Base-by-base conservation (phyloP, 176 grass and related monocot species). In the Rhynchospora tenuis region DNA sequence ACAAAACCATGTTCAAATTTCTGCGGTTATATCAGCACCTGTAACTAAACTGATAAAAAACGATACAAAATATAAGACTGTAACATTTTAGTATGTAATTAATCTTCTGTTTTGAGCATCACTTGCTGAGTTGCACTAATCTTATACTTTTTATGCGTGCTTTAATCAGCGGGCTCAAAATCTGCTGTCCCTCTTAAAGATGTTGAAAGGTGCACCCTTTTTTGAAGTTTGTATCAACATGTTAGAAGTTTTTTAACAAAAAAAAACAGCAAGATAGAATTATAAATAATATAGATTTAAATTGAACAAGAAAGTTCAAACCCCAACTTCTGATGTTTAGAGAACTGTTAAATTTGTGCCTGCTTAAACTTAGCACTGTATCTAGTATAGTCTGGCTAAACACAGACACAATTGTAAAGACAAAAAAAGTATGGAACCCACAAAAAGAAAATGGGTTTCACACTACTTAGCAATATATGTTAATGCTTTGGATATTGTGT, bases 131-230 rank as follows among this genome's bases (percentile, higher is more conserved):
- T 55, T 52, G 6, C 24, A 76, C 73, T 77, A 20, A 42, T 71
- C 11, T 60, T 59, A 81, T 12, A 87, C 59, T 22, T 73, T 54
- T 9, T 86, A 31, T 87, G n/a, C 86, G 82, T 38, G 31, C 3
- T 48, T 90, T 42, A 59, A 71, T 83, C 86, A 98, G 95, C 86
- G 85, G 89, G 86, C 81, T 93, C 95, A 67, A 91, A 81, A 87
- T 95, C 95, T 90, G 84, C 88, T n/a, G 73, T 86, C 44, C 92
- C 92, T 59, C 89, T 86, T 3, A 91, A 93, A 91, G 91, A 90
- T 88, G 86, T 98, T 78, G 96, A 98, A 93, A 98, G 93, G 96
- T 98, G 74, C 19, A 23, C 48, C 42, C 20, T 66, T 43, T 70
- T 64, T 83, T 72, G 55, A 75, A 57, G 38, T 43, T 44, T 75